Base-by-base conservation (phyloP, 1,284 basidiomycete species). In the Mycosarcoma maydis region DNA sequence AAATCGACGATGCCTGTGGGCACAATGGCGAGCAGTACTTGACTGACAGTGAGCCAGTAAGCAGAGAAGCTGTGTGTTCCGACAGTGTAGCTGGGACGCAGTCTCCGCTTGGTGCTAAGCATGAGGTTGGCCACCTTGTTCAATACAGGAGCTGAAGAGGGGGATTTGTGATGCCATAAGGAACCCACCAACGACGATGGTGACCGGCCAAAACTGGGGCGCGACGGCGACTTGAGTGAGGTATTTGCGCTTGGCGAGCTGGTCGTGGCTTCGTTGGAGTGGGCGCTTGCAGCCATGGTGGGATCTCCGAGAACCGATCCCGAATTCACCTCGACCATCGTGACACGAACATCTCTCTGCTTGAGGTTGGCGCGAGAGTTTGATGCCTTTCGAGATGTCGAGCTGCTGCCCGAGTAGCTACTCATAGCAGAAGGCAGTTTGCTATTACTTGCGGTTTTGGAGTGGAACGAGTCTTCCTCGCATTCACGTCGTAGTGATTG, bases 401-500 rank as follows among this genome's bases (percentile, higher is more conserved):
- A 33, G 19, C 39, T 43, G 20, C 46, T 26, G 11, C 57, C 34
- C 1, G 48, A 33, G 20, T 36, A 52, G 38, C 43, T 38, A 24
- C 48, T 42, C 14, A 43, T 11, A 3, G 42, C 30, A n/a, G 45
- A 23, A 22, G 61, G 50, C 2, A 60, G 42, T 40, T 43, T 58
- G 68, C 54, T 48, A 51, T 61, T 71, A 54, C 61, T 60, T 2
- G 68, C 61, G 1, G 68, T 65, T 47, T 62, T 66, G 27, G 68
- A 71, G 50, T 71, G 53, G 55, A 72, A 62, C 6, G 57, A 40
- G 7, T 73, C 64, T 30, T 66, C 59, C 29, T 73, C 72, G 53
- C 60, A 65, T 37, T 77, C 75, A 22, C 75, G 59, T 17, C 75
- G 67, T 17, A 77, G 53, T 10, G 59, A 57, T 16, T 73, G 62